Percentiles rank a stretch among this genome's conserved stretches.
phyloP scores from a whole-genome alignment of 352 stramenopile species.

The Pythium dissotocum region DNA sequence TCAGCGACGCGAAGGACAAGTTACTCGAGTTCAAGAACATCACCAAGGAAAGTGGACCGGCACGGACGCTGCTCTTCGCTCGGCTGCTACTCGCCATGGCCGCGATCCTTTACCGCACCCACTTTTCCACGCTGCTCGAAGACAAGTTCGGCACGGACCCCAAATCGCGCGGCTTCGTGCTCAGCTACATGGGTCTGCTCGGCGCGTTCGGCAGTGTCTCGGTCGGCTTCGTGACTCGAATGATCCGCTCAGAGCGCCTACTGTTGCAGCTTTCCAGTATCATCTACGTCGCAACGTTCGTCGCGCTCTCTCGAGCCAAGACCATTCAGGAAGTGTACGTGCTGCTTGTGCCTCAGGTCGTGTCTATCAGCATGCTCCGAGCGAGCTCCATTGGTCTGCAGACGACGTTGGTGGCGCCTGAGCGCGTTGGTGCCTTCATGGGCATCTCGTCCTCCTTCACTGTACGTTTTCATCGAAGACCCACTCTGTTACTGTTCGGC shows the following conservation, averaged over 20 bases:
- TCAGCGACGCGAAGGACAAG: constrained; percentile 53
- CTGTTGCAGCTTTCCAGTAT: constrained; percentile 64
- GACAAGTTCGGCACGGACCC: constrained; percentile 78
- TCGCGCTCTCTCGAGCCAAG: constrained; percentile 56
- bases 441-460: constrained; percentile 79
- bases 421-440: constrained; percentile 78
- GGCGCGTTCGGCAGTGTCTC: constrained; percentile 64
- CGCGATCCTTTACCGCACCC: constrained; percentile 74
- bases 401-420: constrained; percentile 65
- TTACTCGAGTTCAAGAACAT: constrained; percentile 65
- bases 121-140: constrained; percentile 77
- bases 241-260: constrained; percentile 54
- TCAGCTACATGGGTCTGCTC: constrained; percentile 83
- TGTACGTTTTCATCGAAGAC: constrained; percentile 29
- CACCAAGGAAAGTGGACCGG: constrained; percentile 58
- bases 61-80: constrained; percentile 68
- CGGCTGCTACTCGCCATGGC: constrained; percentile 74
- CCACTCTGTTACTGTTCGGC: not conserved
- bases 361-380: constrained; percentile 68
- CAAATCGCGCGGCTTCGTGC: constrained; percentile 59
- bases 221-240: constrained; percentile 51
- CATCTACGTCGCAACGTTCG: constrained; percentile 72
- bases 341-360: constrained; percentile 63
- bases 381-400: constrained; percentile 77
- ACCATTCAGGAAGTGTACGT: constrained; percentile 54